Percentiles rank a stretch among this genome's conserved stretches.
These are phyloP conservation scores for Stachybotrys echinatus DNA, from an alignment of 2,329 filamentous ascomycete genomes.

Conservation along the genomic window DNA sequence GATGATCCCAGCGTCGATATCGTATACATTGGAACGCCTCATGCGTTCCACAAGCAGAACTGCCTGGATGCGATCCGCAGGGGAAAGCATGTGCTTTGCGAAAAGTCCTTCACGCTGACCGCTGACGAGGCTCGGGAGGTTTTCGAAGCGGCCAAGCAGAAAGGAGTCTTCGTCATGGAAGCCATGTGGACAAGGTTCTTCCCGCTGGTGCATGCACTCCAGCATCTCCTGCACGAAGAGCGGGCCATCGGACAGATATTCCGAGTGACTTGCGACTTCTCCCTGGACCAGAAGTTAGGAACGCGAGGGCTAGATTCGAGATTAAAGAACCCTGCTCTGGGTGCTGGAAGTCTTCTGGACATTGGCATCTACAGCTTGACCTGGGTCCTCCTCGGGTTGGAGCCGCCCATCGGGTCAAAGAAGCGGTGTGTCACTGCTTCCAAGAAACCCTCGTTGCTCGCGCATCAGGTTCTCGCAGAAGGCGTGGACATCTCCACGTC, in stretches of 20 bases:
- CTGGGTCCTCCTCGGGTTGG: slow-evolving; percentile 30
- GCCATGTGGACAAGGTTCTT: slow-evolving; percentile 41
- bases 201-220: slow-evolving; percentile 28
- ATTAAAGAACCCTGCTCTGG: slow-evolving; percentile 30
- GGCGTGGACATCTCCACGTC: slow-evolving; percentile 28
- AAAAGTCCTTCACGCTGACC: slow-evolving; percentile 39
- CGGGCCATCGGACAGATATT: slow-evolving; percentile 31
- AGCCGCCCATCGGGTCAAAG: slow-evolving; percentile 17
- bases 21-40: slow-evolving; percentile 40
- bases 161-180: slow-evolving; percentile 38
- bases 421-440: slow-evolving; percentile 5
- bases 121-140: slow-evolving; percentile 32
- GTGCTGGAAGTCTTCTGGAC: slow-evolving; percentile 36
- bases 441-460: slow-evolving; percentile 25
- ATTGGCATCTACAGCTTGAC: slow-evolving; percentile 39
- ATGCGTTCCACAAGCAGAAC: slow-evolving; percentile 36
- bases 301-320: slow-evolving; percentile 22
- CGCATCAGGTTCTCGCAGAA: slow-evolving; percentile 26
- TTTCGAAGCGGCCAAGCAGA: slow-evolving; percentile 29
- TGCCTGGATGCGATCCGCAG: slow-evolving; percentile 35
- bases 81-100: slow-evolving; percentile 39
- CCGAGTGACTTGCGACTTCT: slow-evolving; percentile 34
- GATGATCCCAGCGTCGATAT: slow-evolving; percentile 35
- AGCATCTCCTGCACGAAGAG: slow-evolving; percentile 30
- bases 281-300: slow-evolving; percentile 27